Percentiles rank a stretch among this genome's conserved stretches.
Evolutionary conservation across 257 asterid genomes (phyloP).

Genomic region (Solanum tarijense): DNA sequence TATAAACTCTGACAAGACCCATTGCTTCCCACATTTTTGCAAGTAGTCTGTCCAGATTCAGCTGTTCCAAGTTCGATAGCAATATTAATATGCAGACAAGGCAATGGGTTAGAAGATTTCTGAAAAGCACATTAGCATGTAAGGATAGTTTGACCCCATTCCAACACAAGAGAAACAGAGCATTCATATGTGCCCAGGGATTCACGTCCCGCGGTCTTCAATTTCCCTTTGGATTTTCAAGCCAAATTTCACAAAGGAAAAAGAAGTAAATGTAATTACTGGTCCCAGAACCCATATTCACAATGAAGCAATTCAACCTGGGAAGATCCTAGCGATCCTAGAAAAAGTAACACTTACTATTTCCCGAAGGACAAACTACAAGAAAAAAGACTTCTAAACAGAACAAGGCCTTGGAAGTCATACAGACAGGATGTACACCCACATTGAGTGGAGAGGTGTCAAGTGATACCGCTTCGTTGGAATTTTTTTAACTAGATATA

Average conservation of each 20-base stretch:
- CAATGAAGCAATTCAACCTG: background rate
- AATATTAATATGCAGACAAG: background rate
- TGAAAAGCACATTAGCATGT: background rate
- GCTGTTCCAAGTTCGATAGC: conserved; percentile 7
- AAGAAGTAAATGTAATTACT: background rate
- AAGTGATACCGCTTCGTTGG: background rate
- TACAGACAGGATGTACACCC: background rate
- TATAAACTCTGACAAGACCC: conserved; percentile 85
- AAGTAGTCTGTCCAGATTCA: conserved; percentile 55
- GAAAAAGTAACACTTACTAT: background rate
- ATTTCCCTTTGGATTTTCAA: background rate
- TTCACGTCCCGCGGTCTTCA: background rate
- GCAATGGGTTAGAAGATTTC: background rate
- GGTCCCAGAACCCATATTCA: background rate
- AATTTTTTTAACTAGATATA: background rate
- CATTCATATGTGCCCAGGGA: background rate
- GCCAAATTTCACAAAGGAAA: background rate
- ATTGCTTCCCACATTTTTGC: conserved; percentile 84
- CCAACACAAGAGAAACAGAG: background rate
- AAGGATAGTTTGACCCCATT: background rate
- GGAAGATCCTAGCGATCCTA: background rate
- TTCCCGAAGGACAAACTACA: background rate
- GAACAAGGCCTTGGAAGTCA: background rate
- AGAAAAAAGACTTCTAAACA: background rate
- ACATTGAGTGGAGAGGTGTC: background rate